Conservation (phyloP, 2,329 filamentous ascomycete genomes). For the Chaetomium sp. region DNA sequence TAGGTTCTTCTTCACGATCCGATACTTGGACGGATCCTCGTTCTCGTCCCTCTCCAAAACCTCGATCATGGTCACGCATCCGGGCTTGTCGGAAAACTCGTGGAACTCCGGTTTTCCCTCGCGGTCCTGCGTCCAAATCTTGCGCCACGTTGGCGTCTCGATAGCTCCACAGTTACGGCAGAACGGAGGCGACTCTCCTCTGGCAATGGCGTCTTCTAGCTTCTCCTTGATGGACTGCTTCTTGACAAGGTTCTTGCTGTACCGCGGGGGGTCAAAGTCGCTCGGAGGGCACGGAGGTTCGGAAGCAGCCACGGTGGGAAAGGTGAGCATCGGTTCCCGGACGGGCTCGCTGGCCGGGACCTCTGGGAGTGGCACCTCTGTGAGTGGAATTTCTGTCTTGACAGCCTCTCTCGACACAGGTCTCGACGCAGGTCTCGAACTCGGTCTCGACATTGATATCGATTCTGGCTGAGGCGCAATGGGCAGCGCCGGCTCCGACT, state of each 20-base stretch:
- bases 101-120: constrained; percentile 63
- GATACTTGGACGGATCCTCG: constrained; percentile 59
- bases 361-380: constrained; percentile 30
- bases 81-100: constrained; percentile 66
- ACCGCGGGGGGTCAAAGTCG: constrained; percentile 40
- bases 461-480: constrained; percentile 6
- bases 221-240: constrained; percentile 56
- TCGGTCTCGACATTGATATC: constrained; percentile 14
- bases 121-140: constrained; percentile 75
- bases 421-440: constrained; percentile 17
- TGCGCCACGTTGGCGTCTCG: constrained; percentile 93
- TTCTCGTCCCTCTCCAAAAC: constrained; percentile 56
- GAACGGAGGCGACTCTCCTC: constrained; percentile 78
- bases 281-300: constrained; percentile 35
- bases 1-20: constrained; percentile 71
- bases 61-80: constrained; percentile 68
- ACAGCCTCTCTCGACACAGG: constrained; percentile 14
- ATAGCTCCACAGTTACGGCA: constrained; percentile 93
- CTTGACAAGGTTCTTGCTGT: constrained; percentile 59
- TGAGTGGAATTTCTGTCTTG: constrained; percentile 21
- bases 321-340: constrained; percentile 24
- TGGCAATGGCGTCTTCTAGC: constrained; percentile 58
- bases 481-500: constrained; percentile 10
- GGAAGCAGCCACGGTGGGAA: constrained; percentile 24
- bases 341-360: constrained; percentile 45